Base-by-base conservation (phyloP, 352 stramenopile genomes). In the Phytopythium cucurbitacearum region DNA sequence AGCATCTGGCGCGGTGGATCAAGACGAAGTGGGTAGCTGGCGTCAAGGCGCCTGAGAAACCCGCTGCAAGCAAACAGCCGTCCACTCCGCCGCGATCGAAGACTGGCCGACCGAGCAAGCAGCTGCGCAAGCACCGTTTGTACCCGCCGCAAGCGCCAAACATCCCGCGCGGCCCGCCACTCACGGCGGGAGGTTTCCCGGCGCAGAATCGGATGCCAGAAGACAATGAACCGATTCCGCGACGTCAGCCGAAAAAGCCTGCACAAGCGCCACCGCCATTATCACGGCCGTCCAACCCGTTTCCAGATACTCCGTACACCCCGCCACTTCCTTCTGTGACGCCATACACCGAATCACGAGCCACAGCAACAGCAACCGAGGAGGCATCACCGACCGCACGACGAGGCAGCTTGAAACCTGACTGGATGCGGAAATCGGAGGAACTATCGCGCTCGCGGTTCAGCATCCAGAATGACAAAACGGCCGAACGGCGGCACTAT, bases 401-500 rank as follows among this genome's bases (percentile, higher is more conserved):
- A 51, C 52, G 52, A 51, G 59, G 59, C 38, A 79, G 65, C 51
- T 53, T 91, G 32, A 89, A 89, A 48, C 81, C 81, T 5, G 78
- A 91, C 53, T 89, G 75, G 74, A 81, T 91, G 64, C 65, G 68
- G 12, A 66, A 80, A 12, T 80, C 78, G 36, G 81, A 91, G 49
- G 71, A 68, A 7, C 59, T 88, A 6, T 72, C 65, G 15, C 71
- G 66, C 39, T 78, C 81, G 55, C 78, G 81, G 37, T 88, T 91
- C 60, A 86, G 65, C 33, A 74, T 83, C 43, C 62, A 68, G 9
- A 77, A 76, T 48, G 73, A 80, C 48, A 64, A 65, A 8, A 71
- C 68, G 16, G 71, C 70, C 11, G 76, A 90, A 49, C 67, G 58
- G 37, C 64, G 69, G 5, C 67, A 85, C 48, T 87, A 84, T 47